Evolutionary conservation across 2,329 filamentous ascomycete genomes (phyloP).

Genomic region (Penicillium sp.): DNA sequence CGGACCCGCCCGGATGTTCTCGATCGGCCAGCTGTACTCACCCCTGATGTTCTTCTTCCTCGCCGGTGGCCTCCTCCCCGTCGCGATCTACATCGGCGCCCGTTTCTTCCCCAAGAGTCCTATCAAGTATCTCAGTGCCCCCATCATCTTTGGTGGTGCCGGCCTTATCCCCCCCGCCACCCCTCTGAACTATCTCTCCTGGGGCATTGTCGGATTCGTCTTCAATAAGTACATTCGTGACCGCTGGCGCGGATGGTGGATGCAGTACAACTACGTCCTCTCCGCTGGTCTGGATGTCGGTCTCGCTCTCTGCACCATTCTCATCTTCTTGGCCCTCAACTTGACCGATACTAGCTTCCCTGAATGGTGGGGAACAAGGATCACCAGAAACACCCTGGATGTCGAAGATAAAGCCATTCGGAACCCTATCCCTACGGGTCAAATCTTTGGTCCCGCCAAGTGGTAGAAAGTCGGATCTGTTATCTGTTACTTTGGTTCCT

Average conservation of each 20-base stretch:
- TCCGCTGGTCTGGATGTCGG: constrained; percentile 69
- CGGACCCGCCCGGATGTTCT: constrained; percentile 68
- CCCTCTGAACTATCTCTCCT: constrained; percentile 67
- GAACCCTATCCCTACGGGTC: constrained; percentile 50
- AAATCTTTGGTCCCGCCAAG: constrained; percentile 58
- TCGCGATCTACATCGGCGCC: constrained; percentile 61
- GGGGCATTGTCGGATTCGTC: constrained; percentile 64
- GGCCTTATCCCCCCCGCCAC: constrained; percentile 66
- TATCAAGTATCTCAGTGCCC: constrained; percentile 65
- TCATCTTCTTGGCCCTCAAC: constrained; percentile 68
- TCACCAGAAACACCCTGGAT: constrained; percentile 62
- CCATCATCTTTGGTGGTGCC: constrained; percentile 65
- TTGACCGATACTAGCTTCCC: constrained; percentile 57
- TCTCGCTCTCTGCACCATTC: constrained; percentile 62
- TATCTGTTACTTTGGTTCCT: not conserved
- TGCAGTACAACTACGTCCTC: constrained; percentile 73
- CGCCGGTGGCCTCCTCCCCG: constrained; percentile 60
- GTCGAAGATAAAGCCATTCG: constrained; percentile 59
- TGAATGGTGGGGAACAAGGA: constrained; percentile 66
- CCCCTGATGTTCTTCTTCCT: constrained; percentile 70
- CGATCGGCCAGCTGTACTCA: constrained; percentile 59
- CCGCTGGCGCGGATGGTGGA: constrained; percentile 69
- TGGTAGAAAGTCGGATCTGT: constrained; percentile 17
- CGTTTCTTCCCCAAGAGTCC: constrained; percentile 60
- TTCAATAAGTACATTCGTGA: constrained; percentile 69